These are phyloP conservation scores for Immersiporthe knoxdaviesiana DNA, from an alignment of 2,329 filamentous ascomycete species.

Conservation along the genomic window DNA sequence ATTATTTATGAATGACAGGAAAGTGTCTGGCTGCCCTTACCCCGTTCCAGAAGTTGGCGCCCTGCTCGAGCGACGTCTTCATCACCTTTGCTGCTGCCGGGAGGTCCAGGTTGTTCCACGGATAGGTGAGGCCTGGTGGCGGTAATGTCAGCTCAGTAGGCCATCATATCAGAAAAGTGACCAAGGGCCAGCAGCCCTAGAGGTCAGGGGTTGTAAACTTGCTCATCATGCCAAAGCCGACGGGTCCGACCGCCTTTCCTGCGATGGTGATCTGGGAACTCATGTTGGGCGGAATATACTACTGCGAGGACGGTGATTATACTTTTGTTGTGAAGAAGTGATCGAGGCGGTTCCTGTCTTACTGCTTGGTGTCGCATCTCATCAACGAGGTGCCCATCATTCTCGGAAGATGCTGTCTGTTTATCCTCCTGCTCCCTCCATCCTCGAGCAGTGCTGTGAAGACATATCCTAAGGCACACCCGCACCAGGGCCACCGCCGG, in stretches of 20 bases:
- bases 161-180: neutral
- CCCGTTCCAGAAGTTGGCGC: slow-evolving; percentile 61
- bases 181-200: neutral
- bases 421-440: neutral
- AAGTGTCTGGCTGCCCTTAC: slow-evolving; percentile 35
- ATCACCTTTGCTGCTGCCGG: slow-evolving; percentile 17
- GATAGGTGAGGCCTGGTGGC: slow-evolving; percentile 8
- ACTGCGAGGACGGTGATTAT: neutral
- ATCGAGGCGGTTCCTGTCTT: neutral
- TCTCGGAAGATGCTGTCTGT: neutral
- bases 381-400: neutral
- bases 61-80: slow-evolving; percentile 44
- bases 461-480: neutral
- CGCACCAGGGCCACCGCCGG: neutral
- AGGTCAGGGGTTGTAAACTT: slow-evolving; percentile 37
- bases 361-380: neutral
- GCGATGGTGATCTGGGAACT: slow-evolving; percentile 12
- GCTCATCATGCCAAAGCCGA: slow-evolving; percentile 41
- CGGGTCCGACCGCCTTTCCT: slow-evolving; percentile 18
- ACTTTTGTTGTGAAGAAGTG: neutral
- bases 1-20: slow-evolving; percentile 31
- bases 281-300: neutral
- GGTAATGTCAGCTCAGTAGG: neutral
- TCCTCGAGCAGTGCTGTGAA: neutral
- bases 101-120: slow-evolving; percentile 14